Base-by-base conservation (phyloP, 179 eudicot genomes). In the Amaranthus tricolor region DNA sequence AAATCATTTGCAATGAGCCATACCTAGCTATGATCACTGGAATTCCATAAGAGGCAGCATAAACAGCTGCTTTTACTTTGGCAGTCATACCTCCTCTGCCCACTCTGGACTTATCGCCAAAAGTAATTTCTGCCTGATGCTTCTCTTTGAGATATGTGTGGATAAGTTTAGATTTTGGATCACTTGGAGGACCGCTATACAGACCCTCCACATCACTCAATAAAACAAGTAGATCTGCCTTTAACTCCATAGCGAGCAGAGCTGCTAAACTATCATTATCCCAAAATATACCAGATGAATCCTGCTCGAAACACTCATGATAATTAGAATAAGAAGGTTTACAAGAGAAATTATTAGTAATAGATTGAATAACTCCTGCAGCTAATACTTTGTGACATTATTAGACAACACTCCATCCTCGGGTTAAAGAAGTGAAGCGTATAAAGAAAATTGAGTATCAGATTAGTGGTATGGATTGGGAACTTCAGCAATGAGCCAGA, bases 11-110 rank as follows among this genome's bases (percentile, higher is more conserved):
- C 47, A 19, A 31, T 61, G 55, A 68, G 63, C 31, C 73, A 47
- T 88, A 94, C 98, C 98, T 94, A 80, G 98, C 88, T n/a, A 94
- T 89, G 60, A 94, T 85, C 62, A 94, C 98, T 73, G 98, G 98
- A 57, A 88, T 88, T 60, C 93, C 96, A 77, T 90, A 90, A 76
- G 87, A 21, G 56, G 98, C 92, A 60, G 98, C 96, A 87, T 90
- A 81, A 62, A 86, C 88, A 75, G 98, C 98, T 72, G 98, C 96
- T 85, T 90, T 90, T 66, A 94, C 98, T 87, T 94, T 94, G 67
- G 98, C 98, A 21, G 94, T 90, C 98, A 94, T 94, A 57, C 98
- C 98, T 48, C 98, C 98, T 87, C 97, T 89, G 59, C 98, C 98
- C 79, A 94, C 82, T 74, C 98, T 85, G 12, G 98, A 94, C 81